Evolutionary conservation across 2,329 filamentous ascomycete genomes (phyloP), one percentile per base, ranked within the genome.

Genomic region (Passalora sequoiae): DNA sequence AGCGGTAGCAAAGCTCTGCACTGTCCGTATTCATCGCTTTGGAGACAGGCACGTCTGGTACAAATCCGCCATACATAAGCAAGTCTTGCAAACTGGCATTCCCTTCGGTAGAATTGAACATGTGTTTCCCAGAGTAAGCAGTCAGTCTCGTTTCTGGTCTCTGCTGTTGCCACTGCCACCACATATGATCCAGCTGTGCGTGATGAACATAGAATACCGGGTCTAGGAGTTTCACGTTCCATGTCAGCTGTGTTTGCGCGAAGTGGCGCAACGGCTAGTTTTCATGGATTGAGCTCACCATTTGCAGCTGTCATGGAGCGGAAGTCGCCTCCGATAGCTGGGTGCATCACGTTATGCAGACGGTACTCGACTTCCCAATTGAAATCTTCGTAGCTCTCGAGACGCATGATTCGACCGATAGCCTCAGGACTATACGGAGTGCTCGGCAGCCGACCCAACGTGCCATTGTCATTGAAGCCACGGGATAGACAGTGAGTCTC

Each of bases 111-210:
- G 40, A 43, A 28, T 43, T 35, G 20, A 24, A 25, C 31, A 36
- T 25, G 19, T 43, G 29, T 17, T 20, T 17, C 8, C 40, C 40
- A 6, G 3, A n/a, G 27, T 43, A 43, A 12, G 21, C 17, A 3
- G 6, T 19, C n/a, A 35, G 21, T 21, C 40, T 16, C 12, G 6
- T 12, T 10, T 15, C 8, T 21, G 30, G 30, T n/a, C 19, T 10
- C 22, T 28, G 16, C 21, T 43, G 29, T 24, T 44, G 42, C 42
- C 42, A 44, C 8, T 10, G 35, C 42, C 42, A 41, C 38, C 38
- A 41, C 3, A 41, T 22, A 6, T 21, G 27, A 33, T 41, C 38
- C 13, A 41, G 15, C 21, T 41, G 38, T 6, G 28, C 38, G 16
- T 41, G 38, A 16, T 41, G 38, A 15, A 41, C 6, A n/a, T 21